Evolutionary conservation across 2,329 filamentous ascomycete genomes (phyloP).

Genomic region (Dactylellina leptospora): DNA sequence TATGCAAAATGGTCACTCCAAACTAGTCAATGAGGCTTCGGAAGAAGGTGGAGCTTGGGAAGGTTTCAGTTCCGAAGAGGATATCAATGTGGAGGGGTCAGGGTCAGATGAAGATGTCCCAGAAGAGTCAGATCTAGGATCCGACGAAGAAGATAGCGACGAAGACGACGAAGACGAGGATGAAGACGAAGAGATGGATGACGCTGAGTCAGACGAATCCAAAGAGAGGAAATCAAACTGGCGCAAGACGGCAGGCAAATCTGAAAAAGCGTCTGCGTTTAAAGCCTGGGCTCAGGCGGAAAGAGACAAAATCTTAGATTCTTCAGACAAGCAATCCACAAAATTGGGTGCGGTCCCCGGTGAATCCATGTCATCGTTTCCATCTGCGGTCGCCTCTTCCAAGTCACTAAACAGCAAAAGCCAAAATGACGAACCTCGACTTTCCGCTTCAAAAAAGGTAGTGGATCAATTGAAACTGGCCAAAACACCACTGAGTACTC

Average conservation of each 20-base stretch:
- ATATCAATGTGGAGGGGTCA: slow-evolving; percentile 1
- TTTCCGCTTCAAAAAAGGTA: slow-evolving; percentile 7
- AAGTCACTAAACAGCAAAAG: slow-evolving; percentile 59
- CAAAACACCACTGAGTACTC: slow-evolving; percentile 21
- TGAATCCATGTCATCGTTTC: slow-evolving; percentile 59
- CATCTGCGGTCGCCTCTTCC: slow-evolving; percentile 57
- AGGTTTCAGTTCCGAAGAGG: slow-evolving; percentile 53
- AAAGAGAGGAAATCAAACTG: slow-evolving; percentile 59
- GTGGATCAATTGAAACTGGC: slow-evolving; percentile 24
- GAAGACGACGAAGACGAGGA: slow-evolving; percentile 62
- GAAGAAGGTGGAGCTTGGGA: slow-evolving; percentile 58
- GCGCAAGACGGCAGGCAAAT: slow-evolving; percentile 59
- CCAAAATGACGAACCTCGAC: slow-evolving; percentile 40
- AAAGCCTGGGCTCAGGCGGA: slow-evolving; percentile 91
- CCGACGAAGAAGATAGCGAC: slow-evolving; percentile 21
- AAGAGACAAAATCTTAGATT: slow-evolving; percentile 81
- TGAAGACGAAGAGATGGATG: slow-evolving; percentile 15
- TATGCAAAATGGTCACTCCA: slow-evolving; percentile 55
- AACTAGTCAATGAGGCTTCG: slow-evolving; percentile 54
- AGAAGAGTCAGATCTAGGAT: not conserved
- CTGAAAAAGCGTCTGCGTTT: slow-evolving; percentile 73
- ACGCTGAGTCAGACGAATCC: slow-evolving; percentile 49
- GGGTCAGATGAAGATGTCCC: not conserved
- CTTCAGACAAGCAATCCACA: slow-evolving; percentile 64
- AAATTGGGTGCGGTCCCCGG: slow-evolving; percentile 57